Percentiles rank a stretch among this genome's conserved stretches.
These are phyloP conservation scores for Cercospora sp. DNA, from an alignment of 2,329 filamentous ascomycete species.

Conservation along the genomic window DNA sequence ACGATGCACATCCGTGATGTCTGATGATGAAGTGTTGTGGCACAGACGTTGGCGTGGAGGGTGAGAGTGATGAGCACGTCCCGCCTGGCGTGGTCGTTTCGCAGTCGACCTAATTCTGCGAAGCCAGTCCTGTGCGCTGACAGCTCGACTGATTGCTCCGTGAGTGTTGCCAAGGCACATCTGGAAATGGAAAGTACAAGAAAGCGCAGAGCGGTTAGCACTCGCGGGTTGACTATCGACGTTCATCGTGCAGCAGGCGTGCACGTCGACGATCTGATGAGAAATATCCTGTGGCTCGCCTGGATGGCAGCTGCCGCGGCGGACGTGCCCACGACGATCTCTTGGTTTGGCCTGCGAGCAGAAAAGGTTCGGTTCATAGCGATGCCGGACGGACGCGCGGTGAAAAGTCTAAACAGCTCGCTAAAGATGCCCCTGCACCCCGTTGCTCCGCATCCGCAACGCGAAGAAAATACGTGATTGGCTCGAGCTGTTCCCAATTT, in stretches of 20 bases:
- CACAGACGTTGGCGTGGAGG: neutral
- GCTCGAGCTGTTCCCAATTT: neutral
- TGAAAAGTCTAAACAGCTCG: neutral
- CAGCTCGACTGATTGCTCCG: neutral
- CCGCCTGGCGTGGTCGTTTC: neutral
- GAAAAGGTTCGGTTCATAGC: slow-evolving; percentile 15
- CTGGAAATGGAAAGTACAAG: neutral
- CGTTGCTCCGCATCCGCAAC: neutral
- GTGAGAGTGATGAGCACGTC: neutral
- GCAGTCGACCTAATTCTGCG: neutral
- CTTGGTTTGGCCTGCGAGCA: neutral
- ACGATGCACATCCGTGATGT: neutral
- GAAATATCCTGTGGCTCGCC: neutral
- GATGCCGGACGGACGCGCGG: slow-evolving; percentile 4
- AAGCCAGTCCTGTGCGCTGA: neutral
- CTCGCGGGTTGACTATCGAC: neutral
- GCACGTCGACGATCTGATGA: neutral
- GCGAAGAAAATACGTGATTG: neutral
- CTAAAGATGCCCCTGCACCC: neutral
- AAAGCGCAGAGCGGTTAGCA: neutral
- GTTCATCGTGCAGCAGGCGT: neutral
- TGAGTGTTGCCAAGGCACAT: neutral
- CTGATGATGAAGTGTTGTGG: neutral
- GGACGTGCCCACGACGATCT: neutral
- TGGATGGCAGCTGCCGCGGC: neutral